Evolutionary conservation across 129 eudicot species (phyloP).

Genomic region (Flaveria robusta): DNA sequence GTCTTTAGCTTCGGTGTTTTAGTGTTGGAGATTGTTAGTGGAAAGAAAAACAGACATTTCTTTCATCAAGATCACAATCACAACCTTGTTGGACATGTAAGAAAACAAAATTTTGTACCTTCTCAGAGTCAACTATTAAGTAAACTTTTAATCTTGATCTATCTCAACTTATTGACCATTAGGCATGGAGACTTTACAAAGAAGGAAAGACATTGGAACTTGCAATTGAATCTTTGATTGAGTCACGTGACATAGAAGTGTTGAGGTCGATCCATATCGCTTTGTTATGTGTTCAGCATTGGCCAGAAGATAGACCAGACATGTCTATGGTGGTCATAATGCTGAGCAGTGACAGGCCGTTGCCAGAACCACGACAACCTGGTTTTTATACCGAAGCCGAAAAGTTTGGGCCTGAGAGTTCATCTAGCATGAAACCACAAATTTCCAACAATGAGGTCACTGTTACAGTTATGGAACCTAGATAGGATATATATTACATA

Average conservation of each 20-base stretch:
- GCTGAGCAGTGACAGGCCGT: neutral
- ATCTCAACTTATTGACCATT: neutral
- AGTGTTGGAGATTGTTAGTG: neutral
- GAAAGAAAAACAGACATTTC: too few species aligned
- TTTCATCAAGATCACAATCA: neutral
- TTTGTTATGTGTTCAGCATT: neutral
- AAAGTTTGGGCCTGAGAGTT: neutral
- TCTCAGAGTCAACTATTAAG: too few species aligned
- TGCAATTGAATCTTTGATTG: neutral
- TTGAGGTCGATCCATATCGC: neutral
- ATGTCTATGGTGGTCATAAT: neutral
- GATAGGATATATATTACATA: too few species aligned
- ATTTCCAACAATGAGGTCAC: neutral
- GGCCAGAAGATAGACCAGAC: neutral
- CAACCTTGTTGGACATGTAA: neutral
- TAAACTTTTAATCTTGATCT: neutral
- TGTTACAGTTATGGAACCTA: neutral
- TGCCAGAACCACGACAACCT: neutral
- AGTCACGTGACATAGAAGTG: neutral
- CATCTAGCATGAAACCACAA: neutral
- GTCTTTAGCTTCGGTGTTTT: neutral
- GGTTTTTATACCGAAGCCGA: neutral
- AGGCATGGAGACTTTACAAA: too few species aligned
- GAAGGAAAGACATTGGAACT: too few species aligned
- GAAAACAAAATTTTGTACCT: neutral